A percentile compares a stretch with the other conserved stretches of the same genome.
Conservation (phyloP, 2,329 filamentous ascomycete genomes). For the Pseudopyricularia cyperi region DNA sequence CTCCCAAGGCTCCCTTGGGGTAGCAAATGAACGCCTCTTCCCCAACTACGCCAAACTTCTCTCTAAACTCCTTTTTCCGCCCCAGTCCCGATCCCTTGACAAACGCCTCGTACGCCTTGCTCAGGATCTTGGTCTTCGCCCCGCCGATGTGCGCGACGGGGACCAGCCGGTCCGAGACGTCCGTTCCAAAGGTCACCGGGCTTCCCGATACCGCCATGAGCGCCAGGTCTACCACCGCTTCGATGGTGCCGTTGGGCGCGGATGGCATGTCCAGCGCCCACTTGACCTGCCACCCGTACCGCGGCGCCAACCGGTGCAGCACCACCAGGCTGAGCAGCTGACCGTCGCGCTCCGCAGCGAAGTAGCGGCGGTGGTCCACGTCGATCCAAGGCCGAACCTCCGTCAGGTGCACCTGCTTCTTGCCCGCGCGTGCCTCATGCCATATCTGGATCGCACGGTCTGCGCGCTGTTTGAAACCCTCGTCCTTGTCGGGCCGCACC, state of each 20-base stretch:
- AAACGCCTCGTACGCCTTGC: conserved; percentile 70
- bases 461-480: conserved; percentile 45
- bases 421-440: conserved; percentile 68
- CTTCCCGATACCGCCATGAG: conserved; percentile 38
- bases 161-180: conserved; percentile 60
- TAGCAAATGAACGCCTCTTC: conserved; percentile 86
- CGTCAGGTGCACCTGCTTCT: conserved; percentile 74
- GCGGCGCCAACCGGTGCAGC: conserved; percentile 66
- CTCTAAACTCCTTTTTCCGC: conserved; percentile 77
- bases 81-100: conserved; percentile 71
- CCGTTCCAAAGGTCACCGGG: conserved; percentile 75
- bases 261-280: conserved; percentile 90
- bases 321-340: conserved; percentile 68
- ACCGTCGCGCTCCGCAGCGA: conserved; percentile 64
- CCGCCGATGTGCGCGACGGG: conserved; percentile 77
- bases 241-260: conserved; percentile 76
- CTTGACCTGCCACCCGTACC: conserved; percentile 86
- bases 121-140: conserved; percentile 66
- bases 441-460: conserved; percentile 67
- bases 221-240: conserved; percentile 64
- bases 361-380: conserved; percentile 70
- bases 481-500: conserved; percentile 44
- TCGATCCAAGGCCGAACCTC: conserved; percentile 86
- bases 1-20: conserved; percentile 71
- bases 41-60: conserved; percentile 76